Base-by-base conservation (phyloP, 1,284 basidiomycete genomes). In the Rhodotorula sp. region DNA sequence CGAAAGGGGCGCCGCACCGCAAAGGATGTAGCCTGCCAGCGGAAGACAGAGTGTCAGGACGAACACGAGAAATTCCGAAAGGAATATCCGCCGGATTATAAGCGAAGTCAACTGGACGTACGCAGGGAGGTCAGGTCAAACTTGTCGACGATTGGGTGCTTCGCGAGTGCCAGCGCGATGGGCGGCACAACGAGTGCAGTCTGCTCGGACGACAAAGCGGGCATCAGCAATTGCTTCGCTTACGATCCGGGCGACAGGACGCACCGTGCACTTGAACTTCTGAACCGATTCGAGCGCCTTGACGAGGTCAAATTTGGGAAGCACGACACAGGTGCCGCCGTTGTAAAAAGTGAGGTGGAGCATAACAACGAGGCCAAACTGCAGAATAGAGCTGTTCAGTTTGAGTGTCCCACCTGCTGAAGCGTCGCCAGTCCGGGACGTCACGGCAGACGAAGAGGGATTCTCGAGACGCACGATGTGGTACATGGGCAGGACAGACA, bases 161-260 rank as follows among this genome's bases (percentile, higher is more conserved):
- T 76, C 9, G 77, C 76, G 27, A 77, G 64, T 2, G 67, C 76
- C 27, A 77, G 73, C 1, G 73, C 70, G 42, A 77, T 73, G 2
- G 77, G 77, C 34, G 77, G 77, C 4, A 77, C 77, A 56, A 78
- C 58, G 25, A 72, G 71, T 3, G 71, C 68, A 7, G 67, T 49
- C 63, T 64, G 54, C 25, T 5, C 1, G 14, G 5, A 16, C 4
- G 12, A 34, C 34, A 34, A 34, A 34, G 34, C 34, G 34, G 34
- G 34, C 34, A 34, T 34, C 34, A 34, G 34, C 34, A 34, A 34
- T 34, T 34, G 34, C 34, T 34, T 53, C 25, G 9, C 52, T 25
- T 12, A 25, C 7, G 34, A 19, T 13, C 13, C 13, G 19, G 58
- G 27, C 4, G 10, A 46, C 2, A 23, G 14, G 19, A 23, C 63